Evolutionary conservation across 768 basidiomycete genomes (phyloP).

Genomic region (Pisolithus microcarpus): DNA sequence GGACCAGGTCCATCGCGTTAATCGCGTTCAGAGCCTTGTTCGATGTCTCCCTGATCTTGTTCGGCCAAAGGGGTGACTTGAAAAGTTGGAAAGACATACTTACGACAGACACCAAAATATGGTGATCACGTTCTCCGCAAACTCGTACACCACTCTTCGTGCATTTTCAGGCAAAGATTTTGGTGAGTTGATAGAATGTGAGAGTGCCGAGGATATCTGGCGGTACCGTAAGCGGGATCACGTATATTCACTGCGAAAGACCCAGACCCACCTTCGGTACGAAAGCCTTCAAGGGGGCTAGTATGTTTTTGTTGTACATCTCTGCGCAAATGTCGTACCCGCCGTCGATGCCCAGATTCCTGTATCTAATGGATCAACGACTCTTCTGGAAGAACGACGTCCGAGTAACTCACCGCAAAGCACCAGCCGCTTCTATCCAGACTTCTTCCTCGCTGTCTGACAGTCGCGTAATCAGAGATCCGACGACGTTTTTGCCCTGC

Average conservation of each 20-base stretch:
- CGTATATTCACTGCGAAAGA: background rate
- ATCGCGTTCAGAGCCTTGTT: conserved; percentile 71
- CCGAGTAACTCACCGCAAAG: conserved; percentile 59
- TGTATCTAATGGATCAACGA: conserved; percentile 23
- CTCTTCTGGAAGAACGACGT: background rate
- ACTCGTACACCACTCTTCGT: conserved; percentile 73
- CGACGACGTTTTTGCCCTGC: conserved; percentile 88
- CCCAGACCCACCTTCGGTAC: conserved; percentile 59
- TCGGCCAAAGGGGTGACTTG: conserved; percentile 13
- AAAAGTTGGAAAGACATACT: conserved; percentile 30
- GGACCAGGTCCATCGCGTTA: conserved; percentile 72
- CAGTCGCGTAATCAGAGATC: conserved; percentile 76
- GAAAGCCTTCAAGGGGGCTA: conserved; percentile 67
- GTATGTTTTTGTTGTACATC: conserved; percentile 94
- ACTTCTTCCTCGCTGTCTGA: conserved; percentile 90
- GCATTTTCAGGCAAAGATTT: conserved; percentile 61
- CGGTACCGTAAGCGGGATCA: background rate
- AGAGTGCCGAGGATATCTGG: conserved; percentile 69
- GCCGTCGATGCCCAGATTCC: conserved; percentile 91
- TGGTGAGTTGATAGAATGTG: conserved; percentile 57
- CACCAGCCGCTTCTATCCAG: conserved; percentile 80
- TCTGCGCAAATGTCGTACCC: conserved; percentile 94
- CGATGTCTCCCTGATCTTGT: conserved; percentile 67
- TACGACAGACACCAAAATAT: conserved; percentile 92
- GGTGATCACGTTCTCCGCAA: conserved; percentile 90